phyloP scores from a whole-genome alignment of 2,329 filamentous ascomycete species.

The Phialophora verrucosa region DNA sequence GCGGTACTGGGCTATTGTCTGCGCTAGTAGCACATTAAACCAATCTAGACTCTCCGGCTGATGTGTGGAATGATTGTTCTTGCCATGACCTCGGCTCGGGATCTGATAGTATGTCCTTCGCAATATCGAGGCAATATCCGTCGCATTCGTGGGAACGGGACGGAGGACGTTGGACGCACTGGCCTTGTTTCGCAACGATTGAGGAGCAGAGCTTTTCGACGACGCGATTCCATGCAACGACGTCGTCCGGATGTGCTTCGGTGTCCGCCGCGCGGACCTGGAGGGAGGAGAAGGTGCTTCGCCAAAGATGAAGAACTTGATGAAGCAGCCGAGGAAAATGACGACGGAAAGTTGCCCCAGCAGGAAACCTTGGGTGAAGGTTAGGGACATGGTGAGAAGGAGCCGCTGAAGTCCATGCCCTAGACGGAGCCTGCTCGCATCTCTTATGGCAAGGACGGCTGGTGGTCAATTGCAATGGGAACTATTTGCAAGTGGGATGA shows the following conservation, averaged over 20 bases:
- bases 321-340: constrained; percentile 88
- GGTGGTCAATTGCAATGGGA: not conserved
- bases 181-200: constrained; percentile 51
- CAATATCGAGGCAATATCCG: constrained; percentile 79
- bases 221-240: constrained; percentile 58
- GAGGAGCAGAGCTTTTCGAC: constrained; percentile 52
- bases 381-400: constrained; percentile 23
- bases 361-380: constrained; percentile 74
- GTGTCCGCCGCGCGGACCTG: constrained; percentile 44
- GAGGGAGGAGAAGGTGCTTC: constrained; percentile 77
- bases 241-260: constrained; percentile 77
- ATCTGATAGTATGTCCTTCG: constrained; percentile 95
- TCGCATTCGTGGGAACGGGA: constrained; percentile 76
- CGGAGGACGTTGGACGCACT: constrained; percentile 73
- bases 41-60: constrained; percentile 96
- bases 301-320: constrained; percentile 99
- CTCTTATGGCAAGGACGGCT: not conserved
- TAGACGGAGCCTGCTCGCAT: not conserved
- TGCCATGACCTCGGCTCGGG: constrained; percentile 45
- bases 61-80: constrained; percentile 69
- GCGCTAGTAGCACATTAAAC: constrained; percentile 97
- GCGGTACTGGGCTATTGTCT: constrained; percentile 94
- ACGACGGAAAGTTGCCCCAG: constrained; percentile 93
- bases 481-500: not conserved
- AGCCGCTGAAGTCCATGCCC: not conserved